phyloP scores from a whole-genome alignment of 202 grass and related monocot genomes.

The Panicum hallii region DNA sequence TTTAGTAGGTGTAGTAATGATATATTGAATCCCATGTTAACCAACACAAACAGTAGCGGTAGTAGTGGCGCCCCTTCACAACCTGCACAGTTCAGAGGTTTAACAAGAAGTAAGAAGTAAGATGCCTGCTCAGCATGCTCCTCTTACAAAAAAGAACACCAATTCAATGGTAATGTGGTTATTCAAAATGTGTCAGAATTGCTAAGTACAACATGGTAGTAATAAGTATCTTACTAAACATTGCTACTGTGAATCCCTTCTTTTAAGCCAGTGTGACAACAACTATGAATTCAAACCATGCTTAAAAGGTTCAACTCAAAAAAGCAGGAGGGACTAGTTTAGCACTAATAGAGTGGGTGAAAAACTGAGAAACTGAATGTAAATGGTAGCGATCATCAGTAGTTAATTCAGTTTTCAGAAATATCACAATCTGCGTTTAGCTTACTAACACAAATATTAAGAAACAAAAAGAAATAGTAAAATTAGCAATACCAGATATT shows the following conservation, averaged over 20 bases:
- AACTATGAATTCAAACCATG: conserved; percentile 5
- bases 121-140: conserved; percentile 23
- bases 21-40: conserved; percentile 97
- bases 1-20: conserved; percentile 85
- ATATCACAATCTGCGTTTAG: background rate
- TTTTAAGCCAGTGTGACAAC: background rate
- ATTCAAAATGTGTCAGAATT: conserved; percentile 31
- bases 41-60: conserved; percentile 90
- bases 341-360: background rate
- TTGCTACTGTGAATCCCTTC: background rate
- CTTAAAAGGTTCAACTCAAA: conserved; percentile 34
- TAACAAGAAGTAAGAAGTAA: conserved; percentile 14
- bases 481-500: conserved; percentile 70
- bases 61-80: conserved; percentile 88
- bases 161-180: background rate
- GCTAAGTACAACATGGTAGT: background rate
- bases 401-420: conserved; percentile 10
- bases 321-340: conserved; percentile 6
- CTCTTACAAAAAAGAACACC: background rate
- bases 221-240: conserved; percentile 9
- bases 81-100: conserved; percentile 65
- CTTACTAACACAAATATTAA: conserved; percentile 16
- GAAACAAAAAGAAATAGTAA: background rate
- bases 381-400: background rate
- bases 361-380: conserved; percentile 33